Evolutionary conservation across 768 basidiomycete species (phyloP), one percentile per base, ranked within the genome.

Genomic region (Panaeolus cyanescens): DNA sequence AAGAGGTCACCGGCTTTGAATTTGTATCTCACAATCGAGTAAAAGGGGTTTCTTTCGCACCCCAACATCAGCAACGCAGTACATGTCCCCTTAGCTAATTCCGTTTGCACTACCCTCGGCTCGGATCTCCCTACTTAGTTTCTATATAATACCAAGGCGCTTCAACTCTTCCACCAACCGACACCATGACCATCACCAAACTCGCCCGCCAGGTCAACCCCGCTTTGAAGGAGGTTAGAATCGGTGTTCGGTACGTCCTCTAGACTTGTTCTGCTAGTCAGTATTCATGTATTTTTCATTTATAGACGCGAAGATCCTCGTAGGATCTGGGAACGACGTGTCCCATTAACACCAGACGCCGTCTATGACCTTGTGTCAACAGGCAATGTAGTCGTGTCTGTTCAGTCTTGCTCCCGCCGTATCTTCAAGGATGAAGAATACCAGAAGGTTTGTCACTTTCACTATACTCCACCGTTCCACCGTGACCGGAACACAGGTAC

Each of bases 301-400:
- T 59, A 45, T 56, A 78, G 92, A 17, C 85, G 89, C 36, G 95
- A 97, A 72, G 91, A 96, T 69, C 88, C 91, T 0, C 65, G 74
- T 31, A 79, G 95, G 56, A 85, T 92, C 59, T 97, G 94, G 94
- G 95, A 96, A 71, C 82, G 95, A 8, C 83, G 95, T 17, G 86
- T 83, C 31, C 94, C 95, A 2, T 77, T 97, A 45, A 92, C 91
- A 0, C 95, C 95, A 0, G 83, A 84, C 4, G 87, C 84, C 5
- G 89, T 96, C 31, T 72, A 83, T 40, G 73, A 83, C 5, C 80
- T 96, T 7, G 79, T 92, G 4, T 71, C 74, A 8, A 75, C 79
- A 25, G 77, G 84, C 28, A 82, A 83, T 17, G 85, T 90, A 5
- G 72, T 82, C 4, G 92, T 97, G 17, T 79, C 91, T 42, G 83